Evolutionary conservation across 2,329 filamentous ascomycete species (phyloP).

Genomic region (Gnomoniopsis sp.): DNA sequence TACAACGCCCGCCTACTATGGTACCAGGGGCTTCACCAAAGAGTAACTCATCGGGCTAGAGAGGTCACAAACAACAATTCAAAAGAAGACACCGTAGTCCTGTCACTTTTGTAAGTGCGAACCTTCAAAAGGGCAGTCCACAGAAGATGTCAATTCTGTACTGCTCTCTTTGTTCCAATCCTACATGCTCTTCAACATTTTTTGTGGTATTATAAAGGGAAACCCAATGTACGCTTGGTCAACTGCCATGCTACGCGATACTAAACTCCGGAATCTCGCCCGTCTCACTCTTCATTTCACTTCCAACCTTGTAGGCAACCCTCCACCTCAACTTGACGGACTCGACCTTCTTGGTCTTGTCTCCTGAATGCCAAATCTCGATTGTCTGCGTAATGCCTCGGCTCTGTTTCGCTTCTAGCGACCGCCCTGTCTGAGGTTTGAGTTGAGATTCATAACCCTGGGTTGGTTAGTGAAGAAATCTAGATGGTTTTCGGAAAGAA

Average conservation of each 20-base stretch:
- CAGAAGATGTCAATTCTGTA: not conserved
- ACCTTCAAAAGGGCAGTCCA: not conserved
- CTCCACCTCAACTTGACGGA: slow-evolving; percentile 90
- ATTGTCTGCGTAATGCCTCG: slow-evolving; percentile 79
- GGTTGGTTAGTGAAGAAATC: not conserved
- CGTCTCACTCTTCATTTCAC: slow-evolving; percentile 69
- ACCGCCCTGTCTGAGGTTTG: slow-evolving; percentile 79
- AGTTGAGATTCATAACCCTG: slow-evolving; percentile 79
- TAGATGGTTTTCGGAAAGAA: not conserved
- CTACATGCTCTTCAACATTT: not conserved
- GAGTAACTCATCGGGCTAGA: too few relatives aligned
- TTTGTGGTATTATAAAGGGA: not conserved
- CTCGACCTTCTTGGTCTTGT: slow-evolving; percentile 64
- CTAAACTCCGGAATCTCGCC: slow-evolving; percentile 80
- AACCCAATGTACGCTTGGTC: too few relatives aligned
- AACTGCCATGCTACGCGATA: slow-evolving; percentile 50
- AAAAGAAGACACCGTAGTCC: not conserved
- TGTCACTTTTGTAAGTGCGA: not conserved
- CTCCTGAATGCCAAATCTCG: slow-evolving; percentile 68
- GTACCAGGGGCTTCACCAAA: too few relatives aligned
- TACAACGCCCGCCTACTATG: too few relatives aligned
- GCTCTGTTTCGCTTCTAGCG: slow-evolving; percentile 68
- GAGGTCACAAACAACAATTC: not conserved
- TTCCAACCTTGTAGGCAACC: slow-evolving; percentile 71
- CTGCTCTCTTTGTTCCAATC: not conserved